Base-by-base conservation (phyloP, 2,329 filamentous ascomycete genomes). In the Tolypocladium album region DNA sequence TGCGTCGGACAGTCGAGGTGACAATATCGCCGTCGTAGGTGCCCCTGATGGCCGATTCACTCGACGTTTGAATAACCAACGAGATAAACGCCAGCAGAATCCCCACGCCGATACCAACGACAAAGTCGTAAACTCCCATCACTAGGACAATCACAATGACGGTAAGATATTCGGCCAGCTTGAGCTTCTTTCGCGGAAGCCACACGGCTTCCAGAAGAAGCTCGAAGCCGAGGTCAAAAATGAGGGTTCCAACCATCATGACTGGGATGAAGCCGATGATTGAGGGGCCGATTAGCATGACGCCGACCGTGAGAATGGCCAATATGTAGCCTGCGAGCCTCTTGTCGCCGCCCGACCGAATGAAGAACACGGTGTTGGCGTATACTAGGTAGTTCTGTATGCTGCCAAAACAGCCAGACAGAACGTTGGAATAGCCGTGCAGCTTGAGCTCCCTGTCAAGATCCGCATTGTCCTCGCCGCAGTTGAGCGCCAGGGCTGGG, bases 381-480 rank as follows among this genome's bases (percentile, higher is more conserved):
- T 97, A 99, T 0, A 99, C 94, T 1, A 99, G 82, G 69, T 99
- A 99, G 72, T 99, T 99, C 74, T 95, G 82, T 61, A 99, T 95
- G 69, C 92, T 97, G 15, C 94, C 94, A 15, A 85, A 79, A 63
- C 88, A 84, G 3, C 94, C 94, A 11, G 93, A 97, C 13, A 97
- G 67, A 22, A 92, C 88, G 74, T 99, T 99, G 1, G 93, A 97
- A 65, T 94, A 84, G 2, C 94, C 94, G 68, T 99, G 94, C 52
- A 96, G 86, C 68, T 92, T 91, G 27, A 99, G 80, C 72, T 99
- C 94, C 63, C 89, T 86, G 70, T 99, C 91, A 56, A 99, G 84
- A 70, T 95, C 87, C 38, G 96, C 83, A 69, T 97, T 89, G 70
- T 99, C 94, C 72, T 97, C 92, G 52, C 92, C 91, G 5, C 89